Evolutionary conservation across 495 filamentous ascomycete genomes (phyloP), one percentile per base, ranked within the genome.

Genomic region (Coniosporium apollinis): DNA sequence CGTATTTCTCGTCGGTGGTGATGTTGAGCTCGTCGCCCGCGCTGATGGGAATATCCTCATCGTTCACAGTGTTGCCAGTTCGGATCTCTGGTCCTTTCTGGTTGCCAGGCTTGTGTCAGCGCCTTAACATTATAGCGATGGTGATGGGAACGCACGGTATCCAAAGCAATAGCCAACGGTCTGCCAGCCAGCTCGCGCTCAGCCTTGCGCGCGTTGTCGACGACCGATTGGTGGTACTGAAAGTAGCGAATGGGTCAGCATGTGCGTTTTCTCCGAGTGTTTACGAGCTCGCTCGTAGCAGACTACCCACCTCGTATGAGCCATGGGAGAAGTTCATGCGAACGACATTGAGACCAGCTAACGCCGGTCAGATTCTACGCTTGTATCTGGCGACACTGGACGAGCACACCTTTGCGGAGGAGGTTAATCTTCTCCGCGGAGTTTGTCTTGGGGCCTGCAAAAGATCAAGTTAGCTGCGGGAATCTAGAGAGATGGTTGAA

Each of bases 321-420:
- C 89, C 89, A 59, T 97, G 89, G 44, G 87, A 94, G 59, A 96
- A 97, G 74, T 97, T 97, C 85, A 94, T 91, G 58, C 89, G 91
- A 44, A 94, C 89, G 42, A 97, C 84, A 59, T 94, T 94, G 43
- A 94, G 74, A 58, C 89, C 89, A 43, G 74, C 76, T 76, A 41
- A 43, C 33, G 33, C 33, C n/a, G 28, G 22, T 41, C 38, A 52
- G 56, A n/a, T n/a, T n/a, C n/a, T n/a, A n/a, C n/a, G n/a, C 37
- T 57, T 41, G 13, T 13, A 26, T 8, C 24, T 9, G 19, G 24
- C 37, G 42, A 24, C 13, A 28, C 11, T 17, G 32, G 15, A 14
- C 3, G 28, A 16, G 22, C 52, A 31, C 62, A 72, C 72, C 67
- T 48, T 65, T 74, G 55, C 86, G 82, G 47, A 97, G 77, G 56